Evolutionary conservation across 2,329 filamentous ascomycete genomes (phyloP).

Genomic region (Tolypocladium cylindrosporum): DNA sequence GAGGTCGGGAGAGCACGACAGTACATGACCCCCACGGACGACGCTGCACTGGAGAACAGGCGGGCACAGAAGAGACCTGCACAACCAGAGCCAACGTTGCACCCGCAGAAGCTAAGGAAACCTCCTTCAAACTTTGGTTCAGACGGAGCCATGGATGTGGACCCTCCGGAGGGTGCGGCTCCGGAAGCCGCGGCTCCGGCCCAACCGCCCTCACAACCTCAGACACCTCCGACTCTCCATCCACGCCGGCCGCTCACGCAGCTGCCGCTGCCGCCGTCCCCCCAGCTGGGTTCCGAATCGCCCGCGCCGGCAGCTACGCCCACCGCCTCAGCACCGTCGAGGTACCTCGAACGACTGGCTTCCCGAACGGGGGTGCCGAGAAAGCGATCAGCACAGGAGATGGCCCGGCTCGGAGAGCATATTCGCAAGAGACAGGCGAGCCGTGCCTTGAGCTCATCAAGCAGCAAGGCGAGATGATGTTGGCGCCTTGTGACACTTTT

Average conservation of each 20-base stretch:
- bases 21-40: background rate
- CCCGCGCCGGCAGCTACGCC: conserved; percentile 8
- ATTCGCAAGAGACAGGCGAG: conserved; percentile 13
- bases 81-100: background rate
- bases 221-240: background rate
- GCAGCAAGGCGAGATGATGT: background rate
- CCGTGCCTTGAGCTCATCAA: background rate
- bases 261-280: conserved; percentile 3
- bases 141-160: conserved; percentile 2
- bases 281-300: conserved; percentile 7
- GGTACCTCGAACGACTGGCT: background rate
- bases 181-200: background rate
- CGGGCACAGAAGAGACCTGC: background rate
- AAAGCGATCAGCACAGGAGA: conserved; percentile 11
- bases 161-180: background rate
- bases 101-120: background rate
- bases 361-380: background rate
- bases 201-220: background rate
- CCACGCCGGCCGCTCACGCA: background rate
- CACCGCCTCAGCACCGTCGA: conserved; percentile 7
- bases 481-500: background rate
- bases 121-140: background rate
- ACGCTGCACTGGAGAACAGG: background rate
- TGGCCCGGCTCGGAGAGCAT: conserved; percentile 14
- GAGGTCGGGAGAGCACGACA: conserved; percentile 14